These are phyloP conservation scores for Podaxis rugospora DNA, from an alignment of 768 basidiomycete genomes.

Conservation along the genomic window DNA sequence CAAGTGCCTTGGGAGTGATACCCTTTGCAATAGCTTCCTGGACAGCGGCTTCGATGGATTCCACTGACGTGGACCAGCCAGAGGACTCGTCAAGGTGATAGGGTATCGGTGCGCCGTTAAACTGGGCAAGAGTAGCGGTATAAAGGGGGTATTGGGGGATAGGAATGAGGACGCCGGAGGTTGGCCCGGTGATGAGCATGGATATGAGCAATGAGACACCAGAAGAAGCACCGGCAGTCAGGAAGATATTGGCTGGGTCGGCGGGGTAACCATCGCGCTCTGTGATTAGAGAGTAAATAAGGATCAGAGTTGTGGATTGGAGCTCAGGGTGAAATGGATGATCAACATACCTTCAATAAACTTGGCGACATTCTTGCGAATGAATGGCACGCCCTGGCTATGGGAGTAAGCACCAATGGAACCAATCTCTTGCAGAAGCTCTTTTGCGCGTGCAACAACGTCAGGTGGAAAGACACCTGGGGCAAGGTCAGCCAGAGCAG, in stretches of 20 bases:
- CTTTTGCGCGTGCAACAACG: conserved; percentile 77
- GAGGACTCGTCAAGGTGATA: conserved; percentile 85
- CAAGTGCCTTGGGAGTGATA: conserved; percentile 73
- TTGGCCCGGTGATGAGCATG: conserved; percentile 66
- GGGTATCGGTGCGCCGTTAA: conserved; percentile 73
- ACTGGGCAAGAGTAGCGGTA: conserved; percentile 89
- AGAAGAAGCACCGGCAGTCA: conserved; percentile 91
- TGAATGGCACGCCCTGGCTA: conserved; percentile 86
- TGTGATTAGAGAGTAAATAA: conserved; percentile 23
- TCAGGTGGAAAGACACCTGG: conserved; percentile 80
- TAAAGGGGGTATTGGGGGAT: conserved; percentile 99
- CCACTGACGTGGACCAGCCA: conserved; percentile 78
- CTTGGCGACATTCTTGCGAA: conserved; percentile 82
- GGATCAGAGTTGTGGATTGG: conserved; percentile 1
- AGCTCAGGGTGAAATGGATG: neutral
- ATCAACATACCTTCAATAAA: conserved; percentile 74
- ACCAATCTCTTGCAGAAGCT: conserved; percentile 81
- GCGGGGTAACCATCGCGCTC: conserved; percentile 89
- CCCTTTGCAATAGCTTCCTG: conserved; percentile 59
- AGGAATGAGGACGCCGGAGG: conserved; percentile 83
- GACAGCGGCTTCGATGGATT: conserved; percentile 63
- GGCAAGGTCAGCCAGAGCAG: conserved; percentile 74
- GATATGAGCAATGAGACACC: conserved; percentile 88
- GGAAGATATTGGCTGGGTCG: conserved; percentile 82
- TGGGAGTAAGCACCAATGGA: conserved; percentile 95